A percentile compares a stretch with the other conserved stretches of the same genome.
Conservation (phyloP, 805 yeast genomes). For the Torulaspora gathmanii region DNA sequence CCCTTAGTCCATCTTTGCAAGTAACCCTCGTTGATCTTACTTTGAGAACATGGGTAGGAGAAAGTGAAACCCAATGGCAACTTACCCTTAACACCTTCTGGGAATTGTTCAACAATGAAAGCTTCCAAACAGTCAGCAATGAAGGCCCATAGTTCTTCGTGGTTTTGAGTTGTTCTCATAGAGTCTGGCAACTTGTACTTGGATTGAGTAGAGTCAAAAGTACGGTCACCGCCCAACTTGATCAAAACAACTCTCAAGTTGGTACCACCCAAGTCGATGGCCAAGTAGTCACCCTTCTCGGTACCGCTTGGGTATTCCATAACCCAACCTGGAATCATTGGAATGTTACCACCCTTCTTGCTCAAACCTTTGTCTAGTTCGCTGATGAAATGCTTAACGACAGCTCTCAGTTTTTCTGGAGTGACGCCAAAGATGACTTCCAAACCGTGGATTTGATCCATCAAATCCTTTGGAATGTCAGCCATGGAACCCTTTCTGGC, state of each 20-base stretch:
- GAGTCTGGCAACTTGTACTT: constrained; percentile 74
- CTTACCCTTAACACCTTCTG: constrained; percentile 56
- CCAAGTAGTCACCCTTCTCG: constrained; percentile 84
- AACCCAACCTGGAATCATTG: constrained; percentile 98
- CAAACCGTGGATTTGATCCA: constrained; percentile 51
- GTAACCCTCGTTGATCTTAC: constrained; percentile 76
- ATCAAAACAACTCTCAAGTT: constrained; percentile 90
- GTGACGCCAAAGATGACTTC: constrained; percentile 62
- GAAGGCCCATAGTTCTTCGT: constrained; percentile 74
- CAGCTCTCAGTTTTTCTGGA: constrained; percentile 52
- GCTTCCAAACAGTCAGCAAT: constrained; percentile 75
- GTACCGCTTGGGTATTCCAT: constrained; percentile 88
- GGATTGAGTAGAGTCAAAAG: constrained; percentile 81
- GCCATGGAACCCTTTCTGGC: constrained; percentile 66
- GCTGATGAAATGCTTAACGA: constrained; percentile 67
- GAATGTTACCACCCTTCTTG: constrained; percentile 76
- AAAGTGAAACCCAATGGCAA: constrained; percentile 92
- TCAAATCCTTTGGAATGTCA: constrained; percentile 61
- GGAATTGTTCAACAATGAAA: constrained; percentile 63
- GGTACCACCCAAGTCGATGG: constrained; percentile 96
- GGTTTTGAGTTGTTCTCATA: constrained; percentile 69
- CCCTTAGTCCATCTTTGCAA: constrained; percentile 98
- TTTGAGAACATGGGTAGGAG: constrained; percentile 84
- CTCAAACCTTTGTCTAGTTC: constrained; percentile 82
- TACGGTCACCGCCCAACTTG: constrained; percentile 72